Evolutionary conservation across 2,329 filamentous ascomycete species (phyloP).

Genomic region (Cercospora nicotianae): DNA sequence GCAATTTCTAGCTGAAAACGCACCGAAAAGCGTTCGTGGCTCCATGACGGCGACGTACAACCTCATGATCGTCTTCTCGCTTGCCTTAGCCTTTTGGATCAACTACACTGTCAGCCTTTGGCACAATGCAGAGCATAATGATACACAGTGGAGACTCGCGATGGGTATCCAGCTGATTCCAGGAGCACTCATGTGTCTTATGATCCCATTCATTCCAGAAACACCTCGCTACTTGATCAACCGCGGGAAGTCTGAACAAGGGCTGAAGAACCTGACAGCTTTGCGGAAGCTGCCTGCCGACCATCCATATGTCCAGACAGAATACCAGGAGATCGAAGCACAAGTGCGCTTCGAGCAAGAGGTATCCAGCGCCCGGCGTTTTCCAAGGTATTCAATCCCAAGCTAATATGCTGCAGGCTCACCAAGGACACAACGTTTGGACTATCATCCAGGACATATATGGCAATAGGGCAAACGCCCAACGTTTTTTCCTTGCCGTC

Average conservation of each 20-base stretch:
- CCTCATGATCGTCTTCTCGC: slow-evolving; percentile 21
- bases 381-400: background rate
- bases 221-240: slow-evolving; percentile 24
- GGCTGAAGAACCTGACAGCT: slow-evolving; percentile 21
- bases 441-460: slow-evolving; percentile 23
- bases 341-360: slow-evolving; percentile 28
- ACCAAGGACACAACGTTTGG: slow-evolving; percentile 21
- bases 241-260: slow-evolving; percentile 20
- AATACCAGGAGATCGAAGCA: slow-evolving; percentile 31
- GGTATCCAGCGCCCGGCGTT: background rate
- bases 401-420: slow-evolving; percentile 4
- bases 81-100: slow-evolving; percentile 23
- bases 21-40: slow-evolving; percentile 24
- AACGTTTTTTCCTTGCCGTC: slow-evolving; percentile 24
- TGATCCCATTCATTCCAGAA: slow-evolving; percentile 25
- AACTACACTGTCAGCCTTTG: slow-evolving; percentile 25
- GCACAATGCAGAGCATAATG: slow-evolving; percentile 12
- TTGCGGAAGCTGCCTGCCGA: slow-evolving; percentile 28
- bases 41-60: slow-evolving; percentile 27
- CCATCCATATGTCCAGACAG: slow-evolving; percentile 28
- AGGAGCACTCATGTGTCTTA: slow-evolving; percentile 25
- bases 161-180: slow-evolving; percentile 27
- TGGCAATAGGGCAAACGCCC: slow-evolving; percentile 18
- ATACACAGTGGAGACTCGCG: slow-evolving; percentile 20
- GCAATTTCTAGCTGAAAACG: slow-evolving; percentile 25